Evolutionary conservation across 2,329 filamentous ascomycete genomes (phyloP).

Genomic region (Colletotrichum falcatum): DNA sequence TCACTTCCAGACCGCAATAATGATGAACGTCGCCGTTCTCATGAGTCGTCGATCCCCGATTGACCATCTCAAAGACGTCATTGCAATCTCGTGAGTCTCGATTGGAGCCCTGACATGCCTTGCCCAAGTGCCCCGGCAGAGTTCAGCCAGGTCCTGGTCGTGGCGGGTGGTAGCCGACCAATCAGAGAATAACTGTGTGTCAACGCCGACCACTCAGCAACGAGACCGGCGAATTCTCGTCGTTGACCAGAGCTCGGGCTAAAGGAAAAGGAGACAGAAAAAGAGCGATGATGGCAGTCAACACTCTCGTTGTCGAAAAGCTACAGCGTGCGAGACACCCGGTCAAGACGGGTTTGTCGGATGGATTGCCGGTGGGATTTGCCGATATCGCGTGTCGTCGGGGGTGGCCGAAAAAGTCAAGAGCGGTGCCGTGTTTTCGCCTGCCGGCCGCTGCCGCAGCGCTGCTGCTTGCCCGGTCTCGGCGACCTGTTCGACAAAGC

Average conservation of each 20-base stretch:
- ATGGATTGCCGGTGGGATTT: conserved; percentile 34
- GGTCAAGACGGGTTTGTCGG: conserved; percentile 33
- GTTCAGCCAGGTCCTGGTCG: conserved; percentile 39
- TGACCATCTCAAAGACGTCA: conserved; percentile 36
- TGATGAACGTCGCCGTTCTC: conserved; percentile 24
- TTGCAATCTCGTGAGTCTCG: conserved; percentile 34
- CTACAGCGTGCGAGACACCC: conserved; percentile 1
- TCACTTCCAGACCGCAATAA: conserved; percentile 14
- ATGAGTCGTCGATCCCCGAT: conserved; percentile 18
- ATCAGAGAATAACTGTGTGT: conserved; percentile 42
- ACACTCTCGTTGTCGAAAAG: conserved; percentile 6
- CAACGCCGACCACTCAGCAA: conserved; percentile 42
- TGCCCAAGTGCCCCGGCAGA: conserved; percentile 39
- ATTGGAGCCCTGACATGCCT: conserved; percentile 36
- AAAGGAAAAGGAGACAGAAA: conserved; percentile 1
- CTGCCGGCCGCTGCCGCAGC: conserved; percentile 29
- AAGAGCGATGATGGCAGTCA: neutral
- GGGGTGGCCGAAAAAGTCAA: conserved; percentile 13
- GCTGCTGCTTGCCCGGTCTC: conserved; percentile 31
- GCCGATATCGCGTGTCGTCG: conserved; percentile 34
- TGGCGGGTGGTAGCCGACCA: conserved; percentile 39
- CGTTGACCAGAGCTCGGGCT: conserved; percentile 21
- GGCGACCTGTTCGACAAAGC: conserved; percentile 23
- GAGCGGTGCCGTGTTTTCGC: conserved; percentile 16
- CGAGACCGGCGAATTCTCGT: conserved; percentile 39